A percentile compares a stretch with the other conserved stretches of the same genome.
Evolutionary conservation across 2,329 filamentous ascomycete species (phyloP).

Genomic region (Aschersonia sp.): DNA sequence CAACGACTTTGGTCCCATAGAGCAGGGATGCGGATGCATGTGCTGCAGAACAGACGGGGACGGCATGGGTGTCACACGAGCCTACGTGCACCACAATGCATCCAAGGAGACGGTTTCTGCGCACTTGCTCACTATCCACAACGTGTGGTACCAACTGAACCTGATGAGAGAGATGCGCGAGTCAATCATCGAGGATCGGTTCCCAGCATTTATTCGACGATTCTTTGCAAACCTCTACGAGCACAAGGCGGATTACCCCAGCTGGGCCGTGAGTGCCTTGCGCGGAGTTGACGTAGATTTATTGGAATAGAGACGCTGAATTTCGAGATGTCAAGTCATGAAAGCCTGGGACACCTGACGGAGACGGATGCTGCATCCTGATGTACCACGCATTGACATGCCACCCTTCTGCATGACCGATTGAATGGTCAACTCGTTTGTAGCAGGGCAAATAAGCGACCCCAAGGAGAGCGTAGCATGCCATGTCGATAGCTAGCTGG

Average conservation of each 20-base stretch:
- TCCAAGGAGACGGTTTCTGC: conserved; percentile 93
- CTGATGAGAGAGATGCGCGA: conserved; percentile 65
- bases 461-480: too few relatives aligned
- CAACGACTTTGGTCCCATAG: conserved; percentile 69
- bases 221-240: conserved; percentile 67
- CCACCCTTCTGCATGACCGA: too few relatives aligned
- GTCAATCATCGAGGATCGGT: conserved; percentile 68
- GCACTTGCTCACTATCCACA: conserved; percentile 76
- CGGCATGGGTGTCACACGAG: conserved; percentile 68
- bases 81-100: conserved; percentile 82
- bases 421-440: too few relatives aligned
- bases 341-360: too few relatives aligned
- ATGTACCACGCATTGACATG: too few relatives aligned
- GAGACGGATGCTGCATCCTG: too few relatives aligned
- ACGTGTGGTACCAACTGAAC: conserved; percentile 80
- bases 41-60: conserved; percentile 59
- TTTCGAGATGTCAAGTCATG: too few relatives aligned
- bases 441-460: too few relatives aligned
- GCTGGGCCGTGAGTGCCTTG: conserved; percentile 74
- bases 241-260: conserved; percentile 51
- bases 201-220: conserved; percentile 58
- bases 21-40: conserved; percentile 66
- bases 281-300: conserved; percentile 63
- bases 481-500: too few relatives aligned
- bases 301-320: conserved; percentile 4